Percentiles rank a stretch among this genome's conserved stretches.
Evolutionary conservation across 2,329 filamentous ascomycete species (phyloP).

Genomic region (Diaporthe batatas): DNA sequence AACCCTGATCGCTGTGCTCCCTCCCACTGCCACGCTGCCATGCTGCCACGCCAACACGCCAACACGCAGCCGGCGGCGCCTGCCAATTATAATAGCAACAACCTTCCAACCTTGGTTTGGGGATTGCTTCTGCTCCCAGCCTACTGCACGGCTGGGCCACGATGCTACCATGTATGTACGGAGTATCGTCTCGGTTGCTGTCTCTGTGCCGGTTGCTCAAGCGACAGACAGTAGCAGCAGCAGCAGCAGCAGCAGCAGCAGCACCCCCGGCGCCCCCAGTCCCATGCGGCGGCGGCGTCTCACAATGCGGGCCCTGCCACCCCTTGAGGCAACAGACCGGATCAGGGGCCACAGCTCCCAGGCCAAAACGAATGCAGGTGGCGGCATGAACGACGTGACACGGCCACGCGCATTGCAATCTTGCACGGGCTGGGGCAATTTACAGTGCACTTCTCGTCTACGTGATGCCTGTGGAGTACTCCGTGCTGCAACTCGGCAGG

Average conservation of each 20-base stretch:
- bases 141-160: constrained; percentile 21
- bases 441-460: constrained; percentile 22
- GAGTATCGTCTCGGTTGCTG: background rate
- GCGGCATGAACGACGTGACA: constrained; percentile 32
- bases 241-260: background rate
- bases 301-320: constrained; percentile 28
- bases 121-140: constrained; percentile 19
- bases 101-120: background rate
- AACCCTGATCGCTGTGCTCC: constrained; percentile 11
- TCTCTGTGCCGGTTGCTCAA: constrained; percentile 22
- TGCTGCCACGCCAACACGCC: background rate
- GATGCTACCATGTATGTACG: constrained; percentile 19
- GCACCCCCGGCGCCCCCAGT: background rate
- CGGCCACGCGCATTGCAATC: constrained; percentile 21
- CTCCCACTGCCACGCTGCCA: no score
- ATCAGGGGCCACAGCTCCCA: constrained; percentile 20
- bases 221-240: background rate
- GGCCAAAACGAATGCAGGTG: constrained; percentile 11
- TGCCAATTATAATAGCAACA: constrained; percentile 10
- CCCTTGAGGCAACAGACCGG: constrained; percentile 28
- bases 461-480: constrained; percentile 5
- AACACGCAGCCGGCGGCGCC: constrained; percentile 18
- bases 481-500: background rate
- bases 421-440: constrained; percentile 1
- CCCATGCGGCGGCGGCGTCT: constrained; percentile 24